Conservation (phyloP, 2,329 filamentous ascomycete species). For the Trichoderma polysporum region DNA sequence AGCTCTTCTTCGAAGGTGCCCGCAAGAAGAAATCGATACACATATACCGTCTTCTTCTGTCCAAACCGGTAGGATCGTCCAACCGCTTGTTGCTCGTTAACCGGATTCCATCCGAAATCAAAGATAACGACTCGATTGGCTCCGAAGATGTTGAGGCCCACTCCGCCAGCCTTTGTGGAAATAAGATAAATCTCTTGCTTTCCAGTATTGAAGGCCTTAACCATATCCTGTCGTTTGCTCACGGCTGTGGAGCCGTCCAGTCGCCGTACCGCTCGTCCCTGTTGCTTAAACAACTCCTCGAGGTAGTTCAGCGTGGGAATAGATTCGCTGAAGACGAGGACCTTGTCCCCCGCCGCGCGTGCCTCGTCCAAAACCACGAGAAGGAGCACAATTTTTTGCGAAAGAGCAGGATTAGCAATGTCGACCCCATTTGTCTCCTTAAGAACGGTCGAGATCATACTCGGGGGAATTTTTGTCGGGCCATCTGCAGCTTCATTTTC, state of each 20-base stretch:
- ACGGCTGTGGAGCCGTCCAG: constrained; percentile 68
- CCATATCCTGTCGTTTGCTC: constrained; percentile 56
- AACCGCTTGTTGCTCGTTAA: constrained; percentile 81
- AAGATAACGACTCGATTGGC: constrained; percentile 87
- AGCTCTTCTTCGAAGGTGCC: constrained; percentile 78
- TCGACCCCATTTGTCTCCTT: constrained; percentile 41
- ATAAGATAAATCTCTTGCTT: constrained; percentile 68
- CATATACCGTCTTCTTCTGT: constrained; percentile 75
- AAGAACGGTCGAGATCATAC: constrained; percentile 32
- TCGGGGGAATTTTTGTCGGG: constrained; percentile 27
- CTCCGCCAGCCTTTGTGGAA: constrained; percentile 77
- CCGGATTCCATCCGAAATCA: constrained; percentile 79
- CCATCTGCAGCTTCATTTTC: neutral
- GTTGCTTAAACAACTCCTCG: constrained; percentile 51
- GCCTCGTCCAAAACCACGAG: constrained; percentile 67
- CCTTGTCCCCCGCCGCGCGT: constrained; percentile 63
- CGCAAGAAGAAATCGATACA: constrained; percentile 77
- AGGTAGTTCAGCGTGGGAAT: constrained; percentile 70
- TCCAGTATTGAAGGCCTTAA: constrained; percentile 67
- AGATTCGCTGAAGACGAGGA: constrained; percentile 78
- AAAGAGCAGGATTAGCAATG: constrained; percentile 52
- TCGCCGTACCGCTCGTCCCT: constrained; percentile 51
- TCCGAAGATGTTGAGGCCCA: constrained; percentile 79
- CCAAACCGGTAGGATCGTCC: constrained; percentile 84
- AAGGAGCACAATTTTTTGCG: constrained; percentile 69